Base-by-base conservation (phyloP, 345 rosid species). In the Streptanthus diversifolius region DNA sequence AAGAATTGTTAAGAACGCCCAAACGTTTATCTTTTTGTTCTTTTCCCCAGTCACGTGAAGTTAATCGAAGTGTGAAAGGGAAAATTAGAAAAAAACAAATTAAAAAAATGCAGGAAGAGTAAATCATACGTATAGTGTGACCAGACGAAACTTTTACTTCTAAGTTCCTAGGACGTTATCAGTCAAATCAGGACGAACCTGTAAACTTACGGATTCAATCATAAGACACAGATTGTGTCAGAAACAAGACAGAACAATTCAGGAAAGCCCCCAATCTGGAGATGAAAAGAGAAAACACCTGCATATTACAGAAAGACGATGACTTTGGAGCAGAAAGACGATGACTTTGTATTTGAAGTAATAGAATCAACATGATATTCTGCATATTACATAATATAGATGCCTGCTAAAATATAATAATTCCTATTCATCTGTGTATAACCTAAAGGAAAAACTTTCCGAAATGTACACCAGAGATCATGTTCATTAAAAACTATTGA, bases 381-480 rank as follows among this genome's bases (percentile, higher is more conserved):
- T 71, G 51, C 25, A 51, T 53, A 1, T 12, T 64, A 64, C 77
- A 73, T 64, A 18, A 15, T 5, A 43, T 24, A 43, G 22, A 44
- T 13, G 40, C 60, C 72, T 73, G 30, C 77, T 66, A 27, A 37
- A 27, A 19, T 29, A 0, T 48, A 47, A 53, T 37, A 39, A 0
- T 71, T 33, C 66, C 57, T 53, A 29, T 54, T 63, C 62, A 74
- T 67, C 68, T 75, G 14, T 75, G 68, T 66, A 75, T 68, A 68
- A 75, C 79, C 79, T 75, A 68, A 15, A 8, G 41, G 19, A 61
- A 24, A 7, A 39, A 41, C 48, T 68, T 61, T 68, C 51, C 70
- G 47, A 68, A 61, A 68, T 75, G 69, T 75, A 75, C 79, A 75
- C 69, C 63, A 74, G 54, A 40, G 47, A 68, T 74, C 63, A 74